A percentile compares a stretch with the other conserved stretches of the same genome.
Evolutionary conservation across 73 alveolate genomes (phyloP).

Genomic region (Durusdinium trenchii): DNA sequence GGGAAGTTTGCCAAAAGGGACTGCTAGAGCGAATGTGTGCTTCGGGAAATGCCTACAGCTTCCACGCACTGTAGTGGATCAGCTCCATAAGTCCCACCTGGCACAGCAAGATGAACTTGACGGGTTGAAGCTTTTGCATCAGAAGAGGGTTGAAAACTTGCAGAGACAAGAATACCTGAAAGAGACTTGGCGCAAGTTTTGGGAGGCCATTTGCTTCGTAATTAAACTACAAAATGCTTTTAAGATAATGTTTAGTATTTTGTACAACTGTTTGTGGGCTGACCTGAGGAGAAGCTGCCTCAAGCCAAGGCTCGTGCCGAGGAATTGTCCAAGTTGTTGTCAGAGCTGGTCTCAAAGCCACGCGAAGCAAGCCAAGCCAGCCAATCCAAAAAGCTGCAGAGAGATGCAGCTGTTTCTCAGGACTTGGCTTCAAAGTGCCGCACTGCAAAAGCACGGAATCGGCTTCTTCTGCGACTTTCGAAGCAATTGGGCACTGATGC

Average conservation of each 20-base stretch:
- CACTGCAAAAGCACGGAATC: background rate
- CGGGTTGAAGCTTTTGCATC: background rate
- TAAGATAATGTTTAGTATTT: background rate
- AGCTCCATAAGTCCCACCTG: conserved; percentile 9
- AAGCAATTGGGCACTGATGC: background rate
- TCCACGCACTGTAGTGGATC: background rate
- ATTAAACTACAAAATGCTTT: background rate
- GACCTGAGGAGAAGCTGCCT: background rate
- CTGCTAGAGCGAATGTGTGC: background rate
- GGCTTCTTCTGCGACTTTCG: conserved; percentile 18
- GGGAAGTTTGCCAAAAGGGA: background rate
- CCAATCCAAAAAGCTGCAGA: conserved; percentile 19
- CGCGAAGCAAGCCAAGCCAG: conserved; percentile 12
- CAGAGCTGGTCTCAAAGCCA: conserved; percentile 2
- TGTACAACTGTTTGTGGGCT: background rate
- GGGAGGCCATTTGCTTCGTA: too few relatives aligned
- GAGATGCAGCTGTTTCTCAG: conserved; percentile 1
- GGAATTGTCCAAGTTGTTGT: background rate
- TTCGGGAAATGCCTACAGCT: background rate
- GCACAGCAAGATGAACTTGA: conserved; percentile 40
- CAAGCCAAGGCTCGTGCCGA: background rate
- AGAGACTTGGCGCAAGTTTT: background rate
- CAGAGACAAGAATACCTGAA: background rate
- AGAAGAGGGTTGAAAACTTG: background rate
- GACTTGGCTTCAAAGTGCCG: conserved; percentile 38